phyloP scores from a whole-genome alignment of 1,284 basidiomycete genomes.

The Tetrapyrgos nigripes region DNA sequence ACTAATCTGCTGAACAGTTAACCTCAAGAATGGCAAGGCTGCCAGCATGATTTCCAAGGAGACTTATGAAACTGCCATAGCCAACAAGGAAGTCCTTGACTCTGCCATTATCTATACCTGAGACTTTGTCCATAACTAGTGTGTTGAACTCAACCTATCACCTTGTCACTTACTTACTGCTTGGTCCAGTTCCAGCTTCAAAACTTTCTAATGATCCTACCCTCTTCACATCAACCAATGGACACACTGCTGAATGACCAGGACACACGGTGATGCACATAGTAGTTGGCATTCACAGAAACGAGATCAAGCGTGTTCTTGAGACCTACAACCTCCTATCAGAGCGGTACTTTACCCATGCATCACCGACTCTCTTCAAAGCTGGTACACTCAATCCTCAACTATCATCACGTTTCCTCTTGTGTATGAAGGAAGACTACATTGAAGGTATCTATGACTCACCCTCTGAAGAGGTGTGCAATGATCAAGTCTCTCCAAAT shows the following conservation, averaged over 20 bases:
- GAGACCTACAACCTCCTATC: constrained; percentile 97
- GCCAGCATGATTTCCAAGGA: constrained; percentile 94
- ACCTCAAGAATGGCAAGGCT: constrained; percentile 91
- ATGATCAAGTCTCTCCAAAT: no score
- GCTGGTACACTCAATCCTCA: constrained; percentile 97
- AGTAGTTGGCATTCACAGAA: constrained; percentile 95
- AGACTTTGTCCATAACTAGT: constrained; percentile 98
- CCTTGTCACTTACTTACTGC: constrained; percentile 2
- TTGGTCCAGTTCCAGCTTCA: constrained; percentile 90
- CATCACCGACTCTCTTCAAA: constrained; percentile 98
- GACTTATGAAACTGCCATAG: constrained; percentile 85
- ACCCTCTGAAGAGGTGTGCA: constrained; percentile 96
- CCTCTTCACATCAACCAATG: constrained; percentile 93
- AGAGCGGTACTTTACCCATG: constrained; percentile 97
- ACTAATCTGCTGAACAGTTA: constrained; percentile 59
- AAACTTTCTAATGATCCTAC: constrained; percentile 98
- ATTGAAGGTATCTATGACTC: constrained; percentile 99
- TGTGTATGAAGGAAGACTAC: constrained; percentile 98
- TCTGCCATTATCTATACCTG: constrained; percentile 98
- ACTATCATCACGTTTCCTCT: constrained; percentile 97
- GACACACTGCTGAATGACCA: constrained; percentile 95
- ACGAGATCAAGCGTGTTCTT: constrained; percentile 88
- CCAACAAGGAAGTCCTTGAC: constrained; percentile 87
- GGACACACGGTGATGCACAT: constrained; percentile 99
- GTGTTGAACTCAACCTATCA: constrained; percentile 11